Evolutionary conservation across 2,329 filamentous ascomycete species (phyloP).

Genomic region (Helicocarpus griseus): DNA sequence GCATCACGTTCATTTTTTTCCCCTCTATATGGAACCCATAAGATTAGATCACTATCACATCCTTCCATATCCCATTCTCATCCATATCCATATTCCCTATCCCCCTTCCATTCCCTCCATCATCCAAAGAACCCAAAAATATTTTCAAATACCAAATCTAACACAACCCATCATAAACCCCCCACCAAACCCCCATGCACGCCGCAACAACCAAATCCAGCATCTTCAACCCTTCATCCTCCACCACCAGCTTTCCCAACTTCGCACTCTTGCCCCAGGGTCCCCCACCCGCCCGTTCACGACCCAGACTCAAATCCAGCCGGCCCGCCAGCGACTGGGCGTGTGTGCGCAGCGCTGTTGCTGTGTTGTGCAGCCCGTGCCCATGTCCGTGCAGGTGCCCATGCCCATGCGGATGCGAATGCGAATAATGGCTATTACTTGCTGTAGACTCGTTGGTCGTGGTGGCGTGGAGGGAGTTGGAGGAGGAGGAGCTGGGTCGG

Average conservation of each 20-base stretch:
- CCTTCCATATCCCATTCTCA: too few species aligned
- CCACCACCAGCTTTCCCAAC: conserved; percentile 82
- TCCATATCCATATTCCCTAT: too few species aligned
- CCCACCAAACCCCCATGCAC: conserved; percentile 92
- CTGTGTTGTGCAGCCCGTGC: neutral
- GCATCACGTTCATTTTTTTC: too few species aligned
- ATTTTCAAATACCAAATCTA: neutral
- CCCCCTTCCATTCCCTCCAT: too few species aligned
- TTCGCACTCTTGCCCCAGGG: conserved; percentile 80
- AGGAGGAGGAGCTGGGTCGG: too few species aligned
- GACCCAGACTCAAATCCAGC: conserved; percentile 61
- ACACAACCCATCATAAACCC: conserved; percentile 50
- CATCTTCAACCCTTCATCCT: conserved; percentile 90
- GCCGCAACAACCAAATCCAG: conserved; percentile 83
- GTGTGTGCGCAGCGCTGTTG: conserved; percentile 14
- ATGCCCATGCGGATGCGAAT: too few species aligned
- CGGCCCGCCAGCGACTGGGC: conserved; percentile 6
- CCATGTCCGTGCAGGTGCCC: too few species aligned
- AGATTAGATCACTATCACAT: too few species aligned
- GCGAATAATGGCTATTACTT: too few species aligned
- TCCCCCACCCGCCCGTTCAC: conserved; percentile 77
- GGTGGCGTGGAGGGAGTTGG: too few species aligned
- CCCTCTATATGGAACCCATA: too few species aligned
- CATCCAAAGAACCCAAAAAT: neutral
- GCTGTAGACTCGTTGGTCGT: too few species aligned